Percentiles rank a stretch among this genome's conserved stretches.
Evolutionary conservation across 345 rosid genomes (phyloP).

Genomic region (Gossypium stocksii): DNA sequence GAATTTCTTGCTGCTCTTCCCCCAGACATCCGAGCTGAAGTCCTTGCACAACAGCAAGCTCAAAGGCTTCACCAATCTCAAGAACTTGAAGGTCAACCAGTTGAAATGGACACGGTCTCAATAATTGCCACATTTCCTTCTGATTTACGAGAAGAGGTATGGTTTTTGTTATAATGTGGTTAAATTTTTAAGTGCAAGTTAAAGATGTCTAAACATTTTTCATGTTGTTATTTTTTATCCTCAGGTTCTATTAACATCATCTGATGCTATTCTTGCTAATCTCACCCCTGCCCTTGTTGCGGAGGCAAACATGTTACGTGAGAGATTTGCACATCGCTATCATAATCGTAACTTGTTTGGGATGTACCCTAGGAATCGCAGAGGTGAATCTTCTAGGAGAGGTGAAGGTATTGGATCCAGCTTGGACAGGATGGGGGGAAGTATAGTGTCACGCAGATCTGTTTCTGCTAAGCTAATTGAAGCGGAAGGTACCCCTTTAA

Average conservation of each 20-base stretch:
- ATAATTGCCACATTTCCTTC: conserved; percentile 98
- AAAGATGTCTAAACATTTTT: conserved; percentile 2
- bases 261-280: conserved; percentile 96
- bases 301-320: conserved; percentile 97
- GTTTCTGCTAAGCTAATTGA: conserved; percentile 62
- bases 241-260: conserved; percentile 91
- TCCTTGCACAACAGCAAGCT: conserved; percentile 90
- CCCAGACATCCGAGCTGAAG: conserved; percentile 93
- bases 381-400: conserved; percentile 92
- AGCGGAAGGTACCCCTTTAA: conserved; percentile 89
- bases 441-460: conserved; percentile 59
- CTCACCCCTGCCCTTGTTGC: conserved; percentile 97
- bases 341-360: conserved; percentile 80
- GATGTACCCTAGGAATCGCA: conserved; percentile 89
- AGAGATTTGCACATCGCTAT: conserved; percentile 88
- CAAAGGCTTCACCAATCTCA: conserved; percentile 89
- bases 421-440: conserved; percentile 57
- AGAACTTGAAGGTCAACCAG: conserved; percentile 99
- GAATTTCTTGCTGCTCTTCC: conserved; percentile 99
- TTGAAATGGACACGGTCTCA: conserved; percentile 98
- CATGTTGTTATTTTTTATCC: neutral
- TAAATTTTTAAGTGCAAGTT: neutral
- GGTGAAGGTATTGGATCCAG: conserved; percentile 68
- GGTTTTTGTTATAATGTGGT: conserved; percentile 10
- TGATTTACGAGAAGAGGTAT: conserved; percentile 93